phyloP scores from a whole-genome alignment of 805 yeast species.

The Komagataella pastoris region DNA sequence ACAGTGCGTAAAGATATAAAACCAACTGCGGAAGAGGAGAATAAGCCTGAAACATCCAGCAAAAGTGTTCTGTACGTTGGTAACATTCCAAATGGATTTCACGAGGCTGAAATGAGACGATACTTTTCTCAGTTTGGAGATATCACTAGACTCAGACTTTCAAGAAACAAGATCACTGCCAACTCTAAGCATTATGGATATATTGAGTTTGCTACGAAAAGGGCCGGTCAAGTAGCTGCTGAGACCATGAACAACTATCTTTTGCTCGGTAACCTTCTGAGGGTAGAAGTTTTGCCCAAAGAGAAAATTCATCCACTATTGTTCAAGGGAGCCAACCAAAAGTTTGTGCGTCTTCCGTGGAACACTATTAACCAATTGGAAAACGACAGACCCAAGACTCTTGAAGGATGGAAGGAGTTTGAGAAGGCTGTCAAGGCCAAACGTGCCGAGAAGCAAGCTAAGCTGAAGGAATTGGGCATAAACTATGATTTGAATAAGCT shows the following conservation, averaged over 20 bases:
- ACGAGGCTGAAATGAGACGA: conserved; percentile 63
- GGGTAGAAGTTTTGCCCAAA: conserved; percentile 41
- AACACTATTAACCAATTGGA: conserved; percentile 34
- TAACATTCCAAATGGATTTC: conserved; percentile 85
- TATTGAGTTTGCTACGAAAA: conserved; percentile 61
- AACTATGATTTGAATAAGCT: neutral
- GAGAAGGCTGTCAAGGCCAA: conserved; percentile 29
- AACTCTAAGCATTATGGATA: conserved; percentile 86
- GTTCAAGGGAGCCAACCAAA: conserved; percentile 41
- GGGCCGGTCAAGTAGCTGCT: conserved; percentile 78
- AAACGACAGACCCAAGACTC: conserved; percentile 45
- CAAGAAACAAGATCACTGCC: conserved; percentile 86
- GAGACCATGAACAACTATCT: conserved; percentile 95
- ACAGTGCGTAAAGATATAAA: conserved; percentile 8
- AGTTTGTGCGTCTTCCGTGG: conserved; percentile 50
- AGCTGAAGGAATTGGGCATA: conserved; percentile 37
- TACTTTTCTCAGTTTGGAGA: conserved; percentile 90
- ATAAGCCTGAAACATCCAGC: conserved; percentile 9
- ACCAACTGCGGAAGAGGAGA: conserved; percentile 11
- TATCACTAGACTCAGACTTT: conserved; percentile 62
- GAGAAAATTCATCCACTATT: conserved; percentile 42
- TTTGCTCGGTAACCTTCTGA: conserved; percentile 74
- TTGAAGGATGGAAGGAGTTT: conserved; percentile 41
- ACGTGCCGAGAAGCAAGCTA: conserved; percentile 28
- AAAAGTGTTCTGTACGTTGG: conserved; percentile 80